phyloP scores from a whole-genome alignment of 208 protist genomes.

The Trypanosoma grayi region DNA sequence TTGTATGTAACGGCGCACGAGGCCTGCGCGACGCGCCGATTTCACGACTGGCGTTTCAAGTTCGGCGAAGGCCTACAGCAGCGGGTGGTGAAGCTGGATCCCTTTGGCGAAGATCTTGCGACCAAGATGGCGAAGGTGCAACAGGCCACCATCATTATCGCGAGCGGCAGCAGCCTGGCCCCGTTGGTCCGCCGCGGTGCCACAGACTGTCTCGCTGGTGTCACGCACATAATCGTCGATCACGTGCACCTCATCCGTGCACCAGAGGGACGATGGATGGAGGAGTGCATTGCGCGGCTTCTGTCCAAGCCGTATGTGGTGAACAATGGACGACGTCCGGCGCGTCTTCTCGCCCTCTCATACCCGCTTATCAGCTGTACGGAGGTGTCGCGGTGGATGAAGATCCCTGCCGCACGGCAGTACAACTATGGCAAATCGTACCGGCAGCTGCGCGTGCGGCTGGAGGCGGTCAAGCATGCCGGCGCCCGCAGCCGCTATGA shows the following conservation, averaged over 20 bases:
- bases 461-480: conserved; percentile 53
- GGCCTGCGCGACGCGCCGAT: conserved; percentile 67
- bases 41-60: conserved; percentile 77
- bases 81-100: conserved; percentile 46
- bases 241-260: conserved; percentile 79
- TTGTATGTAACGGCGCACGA: conserved; percentile 80
- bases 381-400: conserved; percentile 87
- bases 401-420: conserved; percentile 46
- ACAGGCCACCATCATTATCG: conserved; percentile 62
- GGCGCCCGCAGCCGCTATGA: conserved; percentile 61
- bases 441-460: conserved; percentile 61
- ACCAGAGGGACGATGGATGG: conserved; percentile 67
- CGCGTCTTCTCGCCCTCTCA: conserved; percentile 80
- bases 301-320: conserved; percentile 62
- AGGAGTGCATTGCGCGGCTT: conserved; percentile 85
- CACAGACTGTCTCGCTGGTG: conserved; percentile 33
- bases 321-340: conserved; percentile 35
- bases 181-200: conserved; percentile 47
- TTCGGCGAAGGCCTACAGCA: conserved; percentile 71
- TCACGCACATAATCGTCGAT: conserved; percentile 83
- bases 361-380: conserved; percentile 80
- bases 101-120: conserved; percentile 11
- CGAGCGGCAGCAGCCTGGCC: conserved; percentile 45
- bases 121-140: conserved; percentile 21
- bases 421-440: conserved; percentile 82